Evolutionary conservation across 805 yeast genomes (phyloP), one percentile per base, ranked within the genome.

Genomic region (Blastobotrys peoriensis): DNA sequence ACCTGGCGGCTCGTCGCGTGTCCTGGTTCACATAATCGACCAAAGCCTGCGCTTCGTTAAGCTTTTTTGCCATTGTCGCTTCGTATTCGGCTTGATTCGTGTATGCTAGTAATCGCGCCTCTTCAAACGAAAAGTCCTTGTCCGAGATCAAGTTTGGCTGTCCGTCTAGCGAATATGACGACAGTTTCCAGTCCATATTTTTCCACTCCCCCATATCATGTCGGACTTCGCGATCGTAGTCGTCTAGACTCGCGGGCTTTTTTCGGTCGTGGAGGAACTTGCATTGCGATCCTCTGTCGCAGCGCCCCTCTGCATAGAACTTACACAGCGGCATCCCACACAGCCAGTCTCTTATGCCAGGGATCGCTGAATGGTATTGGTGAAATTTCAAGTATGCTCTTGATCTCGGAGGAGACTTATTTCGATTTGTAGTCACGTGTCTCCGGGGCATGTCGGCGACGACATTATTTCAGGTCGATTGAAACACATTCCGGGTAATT

Each of bases 1-100:
- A 79, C 40, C 83, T 65, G 0, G 81, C 82, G 4, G 81, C 83
- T 52, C 70, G 68, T 18, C 64, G 62, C 2, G 75, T 57, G 44
- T 75, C 73, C 0, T 58, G 60, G 6, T 20, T 9, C 16, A 38
- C 36, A 36, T 23, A 38, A n/a, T 37, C 30, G 28, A 39, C 39
- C 13, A 48, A 4, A 5, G 39, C 23, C 30, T 25, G 30, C 8
- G 30, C 13, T 8, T 25, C 13, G 8, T 13, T 8, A 25, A 25
- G 30, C 13, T 53, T 38, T 23, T 57, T 60, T 35, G 51, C 50
- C n/a, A 53, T 17, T 5, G 56, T 46, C 2, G 64, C 59, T 33
- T 55, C 58, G 19, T 16, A 37, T 10, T 10, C 18, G 8, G 40
- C 41, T 13, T 40, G 37, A 5, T 40, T 38, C 5, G 18, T 18